phyloP scores from a whole-genome alignment of 768 basidiomycete genomes.

The Tricholoma hemisulphureum region DNA sequence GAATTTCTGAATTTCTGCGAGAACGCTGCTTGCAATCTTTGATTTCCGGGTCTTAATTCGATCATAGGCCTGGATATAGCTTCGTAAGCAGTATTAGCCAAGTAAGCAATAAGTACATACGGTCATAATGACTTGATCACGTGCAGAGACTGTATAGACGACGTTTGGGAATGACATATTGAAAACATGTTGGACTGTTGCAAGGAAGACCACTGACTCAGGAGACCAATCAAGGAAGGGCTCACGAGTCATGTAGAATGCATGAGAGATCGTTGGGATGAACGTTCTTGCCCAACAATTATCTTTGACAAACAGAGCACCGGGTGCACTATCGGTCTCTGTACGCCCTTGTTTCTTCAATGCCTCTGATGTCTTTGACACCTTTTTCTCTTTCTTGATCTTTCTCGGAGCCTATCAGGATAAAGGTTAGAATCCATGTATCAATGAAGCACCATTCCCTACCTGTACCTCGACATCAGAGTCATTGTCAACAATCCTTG shows the following conservation, averaged over 20 bases:
- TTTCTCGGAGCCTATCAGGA: not conserved
- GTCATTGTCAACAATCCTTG: not conserved
- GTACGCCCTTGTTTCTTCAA: slow-evolving; percentile 1
- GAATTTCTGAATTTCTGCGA: slow-evolving; percentile 3
- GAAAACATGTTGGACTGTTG: slow-evolving; percentile 10
- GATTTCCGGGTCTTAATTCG: slow-evolving; percentile 9
- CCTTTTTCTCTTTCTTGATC: not conserved
- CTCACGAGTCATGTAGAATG: slow-evolving; percentile 15
- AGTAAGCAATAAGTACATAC: not conserved
- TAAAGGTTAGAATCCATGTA: slow-evolving; percentile 1
- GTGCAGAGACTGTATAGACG: not conserved
- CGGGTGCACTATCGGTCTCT: not conserved
- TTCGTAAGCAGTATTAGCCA: not conserved
- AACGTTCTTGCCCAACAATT: slow-evolving; percentile 12
- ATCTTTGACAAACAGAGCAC: slow-evolving; percentile 9
- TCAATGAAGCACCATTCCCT: not conserved
- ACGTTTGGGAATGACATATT: slow-evolving; percentile 13
- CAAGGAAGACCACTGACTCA: slow-evolving; percentile 10
- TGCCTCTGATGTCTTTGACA: not conserved
- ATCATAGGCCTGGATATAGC: slow-evolving; percentile 8
- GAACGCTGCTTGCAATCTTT: too few species aligned
- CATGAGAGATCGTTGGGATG: slow-evolving; percentile 19
- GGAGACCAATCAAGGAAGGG: slow-evolving; percentile 15
- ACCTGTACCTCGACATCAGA: slow-evolving; percentile 1
- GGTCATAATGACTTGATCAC: not conserved